Evolutionary conservation across 192 early-diverging fungal species (phyloP).

Genomic region (Backusella morwellensis): DNA sequence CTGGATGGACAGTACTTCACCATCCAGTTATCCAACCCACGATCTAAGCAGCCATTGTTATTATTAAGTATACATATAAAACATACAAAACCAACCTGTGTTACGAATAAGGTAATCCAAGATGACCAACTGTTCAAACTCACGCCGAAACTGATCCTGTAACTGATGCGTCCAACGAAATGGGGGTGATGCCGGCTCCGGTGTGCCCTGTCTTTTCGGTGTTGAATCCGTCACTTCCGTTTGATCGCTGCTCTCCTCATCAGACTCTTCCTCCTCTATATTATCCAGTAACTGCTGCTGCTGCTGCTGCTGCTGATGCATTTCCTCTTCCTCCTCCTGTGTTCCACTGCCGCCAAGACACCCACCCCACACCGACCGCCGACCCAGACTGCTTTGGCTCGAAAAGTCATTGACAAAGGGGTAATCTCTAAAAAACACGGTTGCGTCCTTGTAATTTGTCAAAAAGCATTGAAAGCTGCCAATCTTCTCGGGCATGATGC

Average conservation of each 20-base stretch:
- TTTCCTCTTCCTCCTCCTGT: background rate
- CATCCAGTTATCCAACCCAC: slow-evolving; percentile 85
- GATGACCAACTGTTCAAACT: slow-evolving; percentile 82
- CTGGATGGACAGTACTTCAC: slow-evolving; percentile 57
- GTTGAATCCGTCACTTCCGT: background rate
- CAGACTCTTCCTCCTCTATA: background rate
- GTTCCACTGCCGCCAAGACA: slow-evolving; percentile 14
- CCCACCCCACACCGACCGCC: slow-evolving; percentile 11
- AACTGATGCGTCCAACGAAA: slow-evolving; percentile 50
- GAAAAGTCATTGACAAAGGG: slow-evolving; percentile 36
- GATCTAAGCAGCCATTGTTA: slow-evolving; percentile 32
- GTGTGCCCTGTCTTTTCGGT: background rate
- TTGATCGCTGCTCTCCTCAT: slow-evolving; percentile 1
- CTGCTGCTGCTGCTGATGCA: background rate
- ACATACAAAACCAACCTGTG: slow-evolving; percentile 52
- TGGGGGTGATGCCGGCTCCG: background rate
- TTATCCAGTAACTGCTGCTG: background rate
- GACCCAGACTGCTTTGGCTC: background rate
- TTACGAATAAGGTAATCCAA: slow-evolving; percentile 92
- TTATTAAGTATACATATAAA: background rate
- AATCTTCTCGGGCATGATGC: slow-evolving; percentile 54
- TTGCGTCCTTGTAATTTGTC: slow-evolving; percentile 80
- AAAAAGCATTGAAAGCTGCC: slow-evolving; percentile 88
- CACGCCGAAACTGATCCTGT: slow-evolving; percentile 51
- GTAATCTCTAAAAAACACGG: slow-evolving; percentile 71